These are phyloP conservation scores for Mortierella claussenii DNA, from an alignment of 192 early-diverging fungal species.

Conservation along the genomic window DNA sequence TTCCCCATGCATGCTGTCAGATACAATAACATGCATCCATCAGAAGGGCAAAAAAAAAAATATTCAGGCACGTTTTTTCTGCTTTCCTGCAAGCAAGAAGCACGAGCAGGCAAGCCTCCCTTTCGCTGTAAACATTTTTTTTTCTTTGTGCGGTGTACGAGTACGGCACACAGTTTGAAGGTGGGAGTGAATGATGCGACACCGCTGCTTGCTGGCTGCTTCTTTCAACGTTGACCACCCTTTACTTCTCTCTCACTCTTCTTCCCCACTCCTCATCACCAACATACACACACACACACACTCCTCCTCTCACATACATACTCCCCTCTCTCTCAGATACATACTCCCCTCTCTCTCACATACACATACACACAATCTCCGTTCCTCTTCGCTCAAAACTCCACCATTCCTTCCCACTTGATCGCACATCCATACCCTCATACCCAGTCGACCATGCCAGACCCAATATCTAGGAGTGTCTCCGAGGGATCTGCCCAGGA, in stretches of 20 bases:
- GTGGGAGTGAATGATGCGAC: no score
- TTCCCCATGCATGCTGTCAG: no score
- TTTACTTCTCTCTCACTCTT: background rate
- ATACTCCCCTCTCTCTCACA: no score
- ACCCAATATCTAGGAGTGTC: constrained; percentile 38
- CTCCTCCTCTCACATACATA: background rate
- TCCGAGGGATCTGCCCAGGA: constrained; percentile 38
- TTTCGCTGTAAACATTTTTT: background rate
- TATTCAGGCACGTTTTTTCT: no score
- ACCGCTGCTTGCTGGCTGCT: no score
- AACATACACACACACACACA: background rate
- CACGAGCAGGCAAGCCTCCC: background rate
- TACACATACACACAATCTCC: no score
- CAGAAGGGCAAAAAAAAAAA: background rate
- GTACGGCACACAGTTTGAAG: no score
- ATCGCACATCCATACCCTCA: background rate
- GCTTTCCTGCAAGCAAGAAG: background rate
- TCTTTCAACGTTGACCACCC: no score
- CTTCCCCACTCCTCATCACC: background rate
- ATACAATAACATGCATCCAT: background rate
- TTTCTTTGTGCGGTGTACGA: background rate
- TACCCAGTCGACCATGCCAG: constrained; percentile 17
- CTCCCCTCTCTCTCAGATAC: background rate
- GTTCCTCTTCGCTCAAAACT: no score
- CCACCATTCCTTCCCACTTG: no score